phyloP scores from a whole-genome alignment of 257 asterid genomes.

The Solanum tarijense region DNA sequence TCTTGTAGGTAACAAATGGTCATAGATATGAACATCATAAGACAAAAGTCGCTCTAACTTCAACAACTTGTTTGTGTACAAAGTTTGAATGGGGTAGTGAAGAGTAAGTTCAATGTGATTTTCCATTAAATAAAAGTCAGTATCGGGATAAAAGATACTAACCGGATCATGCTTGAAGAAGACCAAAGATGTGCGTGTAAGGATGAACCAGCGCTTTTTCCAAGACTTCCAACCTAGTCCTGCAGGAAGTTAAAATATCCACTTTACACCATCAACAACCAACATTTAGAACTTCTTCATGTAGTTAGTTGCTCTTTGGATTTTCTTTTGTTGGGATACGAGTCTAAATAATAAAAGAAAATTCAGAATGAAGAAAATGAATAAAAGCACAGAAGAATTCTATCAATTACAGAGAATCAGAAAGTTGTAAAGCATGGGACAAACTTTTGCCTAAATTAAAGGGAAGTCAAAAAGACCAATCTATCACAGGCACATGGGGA shows the following conservation, averaged over 20 bases:
- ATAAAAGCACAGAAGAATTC: background rate
- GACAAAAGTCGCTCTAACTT: background rate
- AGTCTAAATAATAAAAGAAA: background rate
- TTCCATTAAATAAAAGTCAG: background rate
- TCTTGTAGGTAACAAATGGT: background rate
- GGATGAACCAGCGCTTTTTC: conserved; percentile 97
- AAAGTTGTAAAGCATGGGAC: background rate
- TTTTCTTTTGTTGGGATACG: background rate
- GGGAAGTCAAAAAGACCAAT: background rate
- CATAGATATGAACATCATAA: background rate
- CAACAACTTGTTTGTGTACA: background rate
- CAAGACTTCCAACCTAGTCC: conserved; percentile 97
- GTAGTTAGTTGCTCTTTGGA: background rate
- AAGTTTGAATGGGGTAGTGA: background rate
- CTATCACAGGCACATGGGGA: background rate
- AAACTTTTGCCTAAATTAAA: background rate
- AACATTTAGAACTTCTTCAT: background rate
- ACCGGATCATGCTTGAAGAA: conserved; percentile 95
- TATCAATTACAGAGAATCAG: background rate
- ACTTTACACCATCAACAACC: background rate
- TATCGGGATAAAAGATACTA: conserved; percentile 20
- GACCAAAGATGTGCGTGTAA: conserved; percentile 92
- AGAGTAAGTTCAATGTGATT: background rate
- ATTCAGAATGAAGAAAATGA: background rate
- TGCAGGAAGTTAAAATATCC: conserved; percentile 14